Evolutionary conservation across 345 rosid genomes (phyloP).

Genomic region (Euphorbia lathyris): DNA sequence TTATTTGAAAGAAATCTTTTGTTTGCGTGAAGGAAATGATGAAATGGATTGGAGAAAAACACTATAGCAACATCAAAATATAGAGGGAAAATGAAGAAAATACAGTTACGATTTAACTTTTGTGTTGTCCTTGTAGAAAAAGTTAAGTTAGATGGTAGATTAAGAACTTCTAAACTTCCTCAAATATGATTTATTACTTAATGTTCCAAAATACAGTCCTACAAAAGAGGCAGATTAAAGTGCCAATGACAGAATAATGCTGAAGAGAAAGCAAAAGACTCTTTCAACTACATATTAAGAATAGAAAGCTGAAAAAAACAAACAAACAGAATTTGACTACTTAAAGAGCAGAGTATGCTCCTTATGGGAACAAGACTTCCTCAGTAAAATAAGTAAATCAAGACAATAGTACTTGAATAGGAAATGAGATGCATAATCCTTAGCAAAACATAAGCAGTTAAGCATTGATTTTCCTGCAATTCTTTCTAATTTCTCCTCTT

Average conservation of each 20-base stretch:
- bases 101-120: too few relatives aligned
- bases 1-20: too few relatives aligned
- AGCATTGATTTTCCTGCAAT: constrained; percentile 71
- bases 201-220: neutral
- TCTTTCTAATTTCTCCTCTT: constrained; percentile 75
- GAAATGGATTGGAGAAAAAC: too few relatives aligned
- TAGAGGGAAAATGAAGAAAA: too few relatives aligned
- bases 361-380: neutral
- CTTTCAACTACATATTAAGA: neutral
- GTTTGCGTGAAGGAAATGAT: too few relatives aligned
- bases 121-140: neutral
- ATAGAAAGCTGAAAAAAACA: neutral
- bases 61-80: too few relatives aligned
- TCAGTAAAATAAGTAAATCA: neutral
- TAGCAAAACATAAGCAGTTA: constrained; percentile 8
- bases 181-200: neutral
- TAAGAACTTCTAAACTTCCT: neutral
- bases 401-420: neutral
- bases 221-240: neutral
- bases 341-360: neutral
- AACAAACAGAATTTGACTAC: too few relatives aligned
- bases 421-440: neutral
- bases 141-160: neutral
- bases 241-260: neutral
- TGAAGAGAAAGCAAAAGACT: neutral